These are phyloP conservation scores for Echeveria elegans DNA, from an alignment of 164 flowering plant genomes.

Conservation along the genomic window DNA sequence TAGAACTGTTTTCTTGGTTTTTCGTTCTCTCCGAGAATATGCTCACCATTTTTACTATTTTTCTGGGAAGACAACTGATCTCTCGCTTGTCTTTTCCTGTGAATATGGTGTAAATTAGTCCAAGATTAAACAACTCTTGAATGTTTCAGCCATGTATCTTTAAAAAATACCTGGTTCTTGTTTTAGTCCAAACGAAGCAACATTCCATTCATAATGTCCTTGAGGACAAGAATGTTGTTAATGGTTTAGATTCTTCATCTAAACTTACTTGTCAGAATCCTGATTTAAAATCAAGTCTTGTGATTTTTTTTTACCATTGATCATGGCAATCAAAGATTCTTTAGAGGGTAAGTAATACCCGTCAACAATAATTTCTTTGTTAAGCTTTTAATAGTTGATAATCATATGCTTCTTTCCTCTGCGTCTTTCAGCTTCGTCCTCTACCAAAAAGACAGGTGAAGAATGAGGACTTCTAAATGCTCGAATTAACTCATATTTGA, in stretches of 20 bases:
- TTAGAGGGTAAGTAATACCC: not conserved
- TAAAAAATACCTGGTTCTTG: conserved; percentile 7
- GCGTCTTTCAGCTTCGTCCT: not conserved
- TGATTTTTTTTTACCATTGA: no score
- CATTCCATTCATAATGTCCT: not conserved
- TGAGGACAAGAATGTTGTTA: not conserved
- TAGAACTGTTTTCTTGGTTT: no score
- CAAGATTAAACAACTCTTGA: no score
- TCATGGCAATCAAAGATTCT: not conserved
- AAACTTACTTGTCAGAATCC: no score
- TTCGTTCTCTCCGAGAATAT: no score
- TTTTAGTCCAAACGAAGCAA: not conserved
- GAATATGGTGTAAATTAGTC: no score
- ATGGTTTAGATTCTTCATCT: no score
- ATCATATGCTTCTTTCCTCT: conserved; percentile 2
- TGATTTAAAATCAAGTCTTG: no score
- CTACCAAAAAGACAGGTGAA: not conserved
- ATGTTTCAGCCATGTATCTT: not conserved
- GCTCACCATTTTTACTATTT: no score
- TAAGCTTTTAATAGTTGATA: not conserved
- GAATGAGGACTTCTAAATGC: not conserved
- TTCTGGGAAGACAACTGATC: no score
- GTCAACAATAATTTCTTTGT: not conserved
- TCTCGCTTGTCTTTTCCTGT: no score
- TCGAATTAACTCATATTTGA: not conserved